Evolutionary conservation across 495 filamentous ascomycete species (phyloP).

Genomic region (Aspergillus ostianus): DNA sequence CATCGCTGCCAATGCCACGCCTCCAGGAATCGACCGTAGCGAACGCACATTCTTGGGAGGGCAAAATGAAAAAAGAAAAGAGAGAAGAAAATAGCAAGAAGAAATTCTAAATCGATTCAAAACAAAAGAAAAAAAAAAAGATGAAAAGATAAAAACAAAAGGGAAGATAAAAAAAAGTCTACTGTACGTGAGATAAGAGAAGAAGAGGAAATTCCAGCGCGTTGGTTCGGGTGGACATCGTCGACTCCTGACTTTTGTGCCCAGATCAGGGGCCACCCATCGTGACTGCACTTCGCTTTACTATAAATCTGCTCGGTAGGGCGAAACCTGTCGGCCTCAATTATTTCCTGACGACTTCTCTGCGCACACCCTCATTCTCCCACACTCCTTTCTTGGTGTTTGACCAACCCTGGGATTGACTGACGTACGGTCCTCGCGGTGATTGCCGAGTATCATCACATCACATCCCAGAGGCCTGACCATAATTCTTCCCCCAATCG

Average conservation of each 20-base stretch:
- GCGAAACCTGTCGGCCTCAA: no score
- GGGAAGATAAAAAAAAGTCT: conserved; percentile 6
- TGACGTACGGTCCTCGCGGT: no score
- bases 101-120: conserved; percentile 2
- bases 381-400: background rate
- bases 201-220: background rate
- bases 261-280: conserved; percentile 3
- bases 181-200: background rate
- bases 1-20: conserved; percentile 10
- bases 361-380: no score
- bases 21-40: background rate
- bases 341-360: background rate
- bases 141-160: conserved; percentile 4
- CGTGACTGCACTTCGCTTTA: background rate
- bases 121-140: conserved; percentile 15
- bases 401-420: background rate
- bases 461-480: background rate
- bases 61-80: background rate
- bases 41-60: background rate
- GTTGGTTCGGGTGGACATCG: background rate
- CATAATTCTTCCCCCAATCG: no score
- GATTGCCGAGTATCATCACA: background rate
- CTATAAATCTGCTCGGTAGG: background rate
- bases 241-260: conserved; percentile 6
- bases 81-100: conserved; percentile 17